Base-by-base conservation (phyloP, 2,329 filamentous ascomycete genomes). In the Ascochyta pisi region DNA sequence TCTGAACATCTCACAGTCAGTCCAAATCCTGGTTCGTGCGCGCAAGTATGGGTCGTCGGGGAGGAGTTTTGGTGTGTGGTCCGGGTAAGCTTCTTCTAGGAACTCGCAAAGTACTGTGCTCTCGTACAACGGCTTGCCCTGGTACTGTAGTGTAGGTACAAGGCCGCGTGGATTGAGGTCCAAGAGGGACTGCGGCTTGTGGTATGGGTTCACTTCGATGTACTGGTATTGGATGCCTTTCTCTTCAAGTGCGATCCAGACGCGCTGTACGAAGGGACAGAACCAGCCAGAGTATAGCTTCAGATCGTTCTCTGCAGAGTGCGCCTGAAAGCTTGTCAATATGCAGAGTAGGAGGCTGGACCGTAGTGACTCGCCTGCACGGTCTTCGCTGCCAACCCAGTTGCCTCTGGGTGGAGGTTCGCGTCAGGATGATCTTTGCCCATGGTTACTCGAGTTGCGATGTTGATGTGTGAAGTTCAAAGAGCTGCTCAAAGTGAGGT, bases 281-380 rank as follows among this genome's bases (percentile, higher is more conserved):
- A 91, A 92, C 89, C 89, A 92, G 61, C 86, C 87, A 13, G 85
- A 85, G 74, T 91, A 92, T 12, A 92, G 79, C 71, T 89, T 89
- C 29, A 89, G 5, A 76, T 60, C 73, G 31, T 86, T 78, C 31
- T 83, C 79, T 16, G 65, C 51, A 5, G 58, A 43, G 39, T 76
- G 73, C 1, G 70, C 69, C 71, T 73, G 40, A 1, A 16, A 6
- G 6, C 10, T 2, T 26, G 7, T 61, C 23, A 48, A 31, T 4
- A 31, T 31, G 13, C 29, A 15, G 29, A 13, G 29, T 2, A 10
- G 29, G 3, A 10, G 10, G 10, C 4, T 31, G 29, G 12, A 31
- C 10, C 15, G n/a, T 9, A 16, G 6, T 16, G 12, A 9, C 48
- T 27, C 50, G 69, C 70, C 40, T 74, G 69, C 16, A 74, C 74